Evolutionary conservation across 2,329 filamentous ascomycete genomes (phyloP).

Genomic region (Penicillium sp.): DNA sequence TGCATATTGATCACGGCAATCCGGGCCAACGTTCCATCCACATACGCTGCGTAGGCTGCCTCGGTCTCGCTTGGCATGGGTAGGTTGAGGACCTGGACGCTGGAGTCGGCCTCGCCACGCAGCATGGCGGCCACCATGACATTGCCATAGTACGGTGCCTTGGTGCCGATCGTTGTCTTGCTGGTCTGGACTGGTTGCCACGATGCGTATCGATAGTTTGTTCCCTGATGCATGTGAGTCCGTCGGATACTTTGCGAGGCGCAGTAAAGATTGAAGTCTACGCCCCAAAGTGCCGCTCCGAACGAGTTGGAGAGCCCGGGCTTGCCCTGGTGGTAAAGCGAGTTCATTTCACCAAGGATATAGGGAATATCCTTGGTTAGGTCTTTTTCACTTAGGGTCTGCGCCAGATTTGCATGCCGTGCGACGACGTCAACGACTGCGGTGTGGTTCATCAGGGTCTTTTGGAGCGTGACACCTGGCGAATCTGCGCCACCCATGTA

Average conservation of each 20-base stretch:
- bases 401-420: slow-evolving; percentile 47
- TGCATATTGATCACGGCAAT: slow-evolving; percentile 56
- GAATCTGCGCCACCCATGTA: slow-evolving; percentile 58
- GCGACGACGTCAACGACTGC: slow-evolving; percentile 48
- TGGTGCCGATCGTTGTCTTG: slow-evolving; percentile 51
- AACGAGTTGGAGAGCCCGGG: slow-evolving; percentile 61
- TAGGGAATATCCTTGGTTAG: slow-evolving; percentile 43
- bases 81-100: slow-evolving; percentile 48
- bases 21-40: slow-evolving; percentile 41
- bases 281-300: slow-evolving; percentile 59
- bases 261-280: slow-evolving; percentile 58
- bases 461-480: slow-evolving; percentile 58
- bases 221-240: slow-evolving; percentile 61
- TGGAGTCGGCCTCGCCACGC: slow-evolving; percentile 18
- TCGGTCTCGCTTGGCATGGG: slow-evolving; percentile 41
- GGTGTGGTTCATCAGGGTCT: slow-evolving; percentile 60
- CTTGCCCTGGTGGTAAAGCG: slow-evolving; percentile 57
- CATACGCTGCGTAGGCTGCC: slow-evolving; percentile 55
- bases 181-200: slow-evolving; percentile 57
- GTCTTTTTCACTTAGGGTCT: slow-evolving; percentile 35
- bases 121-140: slow-evolving; percentile 55
- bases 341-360: slow-evolving; percentile 59
- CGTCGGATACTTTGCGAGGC: slow-evolving; percentile 54
- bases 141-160: slow-evolving; percentile 61
- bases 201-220: slow-evolving; percentile 56